Percentiles rank a stretch among this genome's conserved stretches.
These are phyloP conservation scores for Schizothecium vesticola DNA, from an alignment of 495 filamentous ascomycete species.

Conservation along the genomic window DNA sequence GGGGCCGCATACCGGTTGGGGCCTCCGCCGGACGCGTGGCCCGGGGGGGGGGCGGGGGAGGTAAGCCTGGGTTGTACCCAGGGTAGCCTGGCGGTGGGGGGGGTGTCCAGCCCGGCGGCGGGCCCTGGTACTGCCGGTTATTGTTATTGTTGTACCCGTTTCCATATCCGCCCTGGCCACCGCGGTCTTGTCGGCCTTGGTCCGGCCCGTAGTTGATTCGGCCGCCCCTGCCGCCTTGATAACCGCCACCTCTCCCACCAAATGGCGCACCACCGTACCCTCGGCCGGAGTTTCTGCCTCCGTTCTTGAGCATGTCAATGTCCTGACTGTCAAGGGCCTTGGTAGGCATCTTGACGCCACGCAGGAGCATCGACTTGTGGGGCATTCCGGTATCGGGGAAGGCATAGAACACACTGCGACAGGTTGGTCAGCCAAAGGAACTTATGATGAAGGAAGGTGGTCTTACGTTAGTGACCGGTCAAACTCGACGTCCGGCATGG, in stretches of 20 bases:
- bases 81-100: conserved; percentile 39
- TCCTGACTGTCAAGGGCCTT: conserved; percentile 69
- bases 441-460: conserved; percentile 13
- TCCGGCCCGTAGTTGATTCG: conserved; percentile 40
- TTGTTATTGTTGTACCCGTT: conserved; percentile 27
- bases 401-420: conserved; percentile 68
- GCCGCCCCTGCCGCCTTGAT: conserved; percentile 30
- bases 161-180: conserved; percentile 9
- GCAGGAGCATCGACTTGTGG: conserved; percentile 93
- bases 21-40: conserved; percentile 12
- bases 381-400: conserved; percentile 63
- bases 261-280: conserved; percentile 41
- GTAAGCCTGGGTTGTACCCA: conserved; percentile 42
- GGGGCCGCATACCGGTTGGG: conserved; percentile 5
- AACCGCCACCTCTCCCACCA: conserved; percentile 16
- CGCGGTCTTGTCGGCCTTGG: conserved; percentile 15
- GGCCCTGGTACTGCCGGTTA: conserved; percentile 27
- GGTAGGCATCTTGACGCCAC: conserved; percentile 66
- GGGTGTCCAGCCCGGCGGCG: conserved; percentile 38
- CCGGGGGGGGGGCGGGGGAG: conserved; percentile 41
- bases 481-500: conserved; percentile 71
- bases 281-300: conserved; percentile 55
- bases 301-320: conserved; percentile 59
- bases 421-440: conserved; percentile 10
- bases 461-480: conserved; percentile 77